Percentiles rank a stretch among this genome's conserved stretches.
These are phyloP conservation scores for Kurtzmaniella quercitrusa DNA, from an alignment of 1,139 yeast species.

Conservation along the genomic window DNA sequence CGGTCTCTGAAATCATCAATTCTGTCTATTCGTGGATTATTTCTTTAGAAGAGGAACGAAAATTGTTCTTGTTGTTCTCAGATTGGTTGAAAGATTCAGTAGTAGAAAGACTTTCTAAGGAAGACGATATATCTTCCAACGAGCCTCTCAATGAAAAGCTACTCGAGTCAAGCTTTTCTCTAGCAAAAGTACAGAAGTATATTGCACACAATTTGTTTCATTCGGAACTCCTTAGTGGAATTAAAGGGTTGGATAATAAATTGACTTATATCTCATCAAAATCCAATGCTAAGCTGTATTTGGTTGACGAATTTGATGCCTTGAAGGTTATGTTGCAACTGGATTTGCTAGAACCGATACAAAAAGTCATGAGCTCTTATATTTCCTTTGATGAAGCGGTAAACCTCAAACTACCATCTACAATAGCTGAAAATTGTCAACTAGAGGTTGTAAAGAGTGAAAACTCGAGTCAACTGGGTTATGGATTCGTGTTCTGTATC, in stretches of 20 bases:
- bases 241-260: constrained; percentile 5
- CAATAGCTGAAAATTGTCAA: constrained; percentile 1
- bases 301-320: constrained; percentile 8
- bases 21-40: constrained; percentile 37
- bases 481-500: constrained; percentile 2
- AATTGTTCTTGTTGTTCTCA: constrained; percentile 46
- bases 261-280: constrained; percentile 16
- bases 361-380: constrained; percentile 12
- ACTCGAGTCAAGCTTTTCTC: constrained; percentile 7
- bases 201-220: constrained; percentile 23
- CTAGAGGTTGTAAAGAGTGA: not conserved
- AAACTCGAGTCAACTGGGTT: not conserved
- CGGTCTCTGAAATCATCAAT: constrained; percentile 31
- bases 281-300: constrained; percentile 1
- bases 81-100: constrained; percentile 42
- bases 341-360: constrained; percentile 12
- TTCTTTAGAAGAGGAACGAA: constrained; percentile 50
- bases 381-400: constrained; percentile 7
- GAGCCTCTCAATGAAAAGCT: constrained; percentile 11
- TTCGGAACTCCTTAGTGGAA: constrained; percentile 11
- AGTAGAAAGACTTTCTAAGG: constrained; percentile 32
- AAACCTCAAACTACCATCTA: constrained; percentile 5
- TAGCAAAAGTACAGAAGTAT: constrained; percentile 28
- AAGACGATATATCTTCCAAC: constrained; percentile 28
- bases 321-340: constrained; percentile 10